Conservation (phyloP, 1,284 basidiomycete species). For the Heterobasidion annosum region DNA sequence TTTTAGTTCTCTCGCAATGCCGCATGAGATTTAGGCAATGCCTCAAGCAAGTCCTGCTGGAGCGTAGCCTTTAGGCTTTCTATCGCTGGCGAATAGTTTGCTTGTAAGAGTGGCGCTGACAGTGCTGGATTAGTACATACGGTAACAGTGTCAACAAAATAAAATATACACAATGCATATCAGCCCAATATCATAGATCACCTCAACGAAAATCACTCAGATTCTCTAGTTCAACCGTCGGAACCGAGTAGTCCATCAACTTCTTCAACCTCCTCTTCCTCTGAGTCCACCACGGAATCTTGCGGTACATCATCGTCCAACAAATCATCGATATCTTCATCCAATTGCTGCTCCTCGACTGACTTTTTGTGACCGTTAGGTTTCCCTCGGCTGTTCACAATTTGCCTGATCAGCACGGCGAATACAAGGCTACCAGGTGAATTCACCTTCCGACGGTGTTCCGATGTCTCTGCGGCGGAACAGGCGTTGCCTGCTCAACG, state of each 20-base stretch:
- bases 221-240: not conserved
- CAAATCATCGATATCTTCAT: not conserved
- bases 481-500: constrained; percentile 21
- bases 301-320: constrained; percentile 3
- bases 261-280: constrained; percentile 16
- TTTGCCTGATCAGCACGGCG: not conserved
- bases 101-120: too few species aligned
- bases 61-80: too few species aligned
- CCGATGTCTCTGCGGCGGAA: constrained; percentile 12
- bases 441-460: not conserved
- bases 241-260: not conserved
- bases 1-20: too few species aligned
- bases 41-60: too few species aligned
- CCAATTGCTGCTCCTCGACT: not conserved
- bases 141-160: too few species aligned
- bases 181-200: not conserved
- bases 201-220: not conserved
- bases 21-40: too few species aligned
- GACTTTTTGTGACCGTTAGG: not conserved
- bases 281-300: constrained; percentile 15
- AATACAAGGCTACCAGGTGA: not conserved
- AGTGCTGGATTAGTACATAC: too few species aligned
- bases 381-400: not conserved
- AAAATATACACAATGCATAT: not conserved
- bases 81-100: too few species aligned